Evolutionary conservation across 345 rosid species (phyloP).

Genomic region (Pelargonium nanum): DNA sequence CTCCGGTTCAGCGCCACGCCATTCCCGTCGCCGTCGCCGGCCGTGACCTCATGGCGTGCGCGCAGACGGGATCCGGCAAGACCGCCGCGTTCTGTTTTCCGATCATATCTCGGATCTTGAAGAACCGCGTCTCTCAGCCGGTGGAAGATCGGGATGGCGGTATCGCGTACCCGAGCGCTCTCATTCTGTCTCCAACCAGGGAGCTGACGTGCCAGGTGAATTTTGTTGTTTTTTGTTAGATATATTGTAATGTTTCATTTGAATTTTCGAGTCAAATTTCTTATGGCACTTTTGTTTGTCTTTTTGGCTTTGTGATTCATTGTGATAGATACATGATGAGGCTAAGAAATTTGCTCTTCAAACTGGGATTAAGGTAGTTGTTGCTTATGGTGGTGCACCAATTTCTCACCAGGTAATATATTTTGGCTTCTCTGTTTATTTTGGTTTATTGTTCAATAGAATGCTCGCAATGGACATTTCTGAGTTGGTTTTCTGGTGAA

Average conservation of each 20-base stretch:
- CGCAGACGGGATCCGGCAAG: slow-evolving; percentile 53
- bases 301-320: background rate
- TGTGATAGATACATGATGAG: slow-evolving; percentile 36
- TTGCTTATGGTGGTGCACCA: slow-evolving; percentile 44
- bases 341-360: slow-evolving; percentile 36
- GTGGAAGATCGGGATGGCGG: slow-evolving; percentile 9
- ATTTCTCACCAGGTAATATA: slow-evolving; percentile 33
- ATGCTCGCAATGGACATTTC: background rate
- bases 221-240: background rate
- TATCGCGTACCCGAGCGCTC: slow-evolving; percentile 31
- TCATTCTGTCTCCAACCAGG: slow-evolving; percentile 44
- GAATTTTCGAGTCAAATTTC: background rate
- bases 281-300: background rate
- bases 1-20: slow-evolving; percentile 47
- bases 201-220: slow-evolving; percentile 48
- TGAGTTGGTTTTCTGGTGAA: too few relatives aligned
- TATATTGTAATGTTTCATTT: background rate
- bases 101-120: slow-evolving; percentile 27
- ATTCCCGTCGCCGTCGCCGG: slow-evolving; percentile 44
- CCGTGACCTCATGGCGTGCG: slow-evolving; percentile 53
- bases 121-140: slow-evolving; percentile 4
- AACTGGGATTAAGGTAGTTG: slow-evolving; percentile 34
- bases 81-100: slow-evolving; percentile 52
- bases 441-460: background rate
- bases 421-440: background rate